Percentiles rank a stretch among this genome's conserved stretches.
Evolutionary conservation across 305 asterid species (phyloP).

Genomic region (Salvia sclarea): DNA sequence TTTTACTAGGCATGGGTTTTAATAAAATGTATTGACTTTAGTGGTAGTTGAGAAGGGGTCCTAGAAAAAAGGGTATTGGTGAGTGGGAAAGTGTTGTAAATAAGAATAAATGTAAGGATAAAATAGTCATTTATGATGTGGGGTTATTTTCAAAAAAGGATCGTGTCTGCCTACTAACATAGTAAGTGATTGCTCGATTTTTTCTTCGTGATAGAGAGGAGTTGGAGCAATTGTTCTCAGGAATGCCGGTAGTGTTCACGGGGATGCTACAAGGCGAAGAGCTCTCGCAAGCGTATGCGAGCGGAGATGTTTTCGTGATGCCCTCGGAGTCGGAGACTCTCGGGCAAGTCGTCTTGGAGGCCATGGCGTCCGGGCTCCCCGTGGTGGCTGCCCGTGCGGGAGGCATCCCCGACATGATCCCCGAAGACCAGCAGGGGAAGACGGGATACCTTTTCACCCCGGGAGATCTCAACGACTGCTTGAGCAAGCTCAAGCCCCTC

Average conservation of each 20-base stretch:
- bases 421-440: slow-evolving; percentile 83
- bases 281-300: slow-evolving; percentile 94
- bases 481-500: slow-evolving; percentile 73
- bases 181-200: neutral
- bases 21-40: too few relatives aligned
- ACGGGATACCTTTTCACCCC: slow-evolving; percentile 77
- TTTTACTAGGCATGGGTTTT: too few relatives aligned
- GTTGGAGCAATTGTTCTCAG: slow-evolving; percentile 70
- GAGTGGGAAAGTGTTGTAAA: too few relatives aligned
- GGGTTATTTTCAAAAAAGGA: too few relatives aligned
- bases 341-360: slow-evolving; percentile 90
- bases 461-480: slow-evolving; percentile 81
- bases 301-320: slow-evolving; percentile 94
- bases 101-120: too few relatives aligned
- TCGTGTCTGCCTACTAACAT: neutral
- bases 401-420: slow-evolving; percentile 87
- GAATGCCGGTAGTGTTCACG: slow-evolving; percentile 82
- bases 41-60: too few relatives aligned
- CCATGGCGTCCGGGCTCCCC: slow-evolving; percentile 95
- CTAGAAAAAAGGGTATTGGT: too few relatives aligned
- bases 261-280: slow-evolving; percentile 94
- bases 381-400: slow-evolving; percentile 97
- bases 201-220: slow-evolving; percentile 56
- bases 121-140: too few relatives aligned
- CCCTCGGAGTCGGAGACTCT: slow-evolving; percentile 98